A percentile compares a stretch with the other conserved stretches of the same genome.
phyloP scores from a whole-genome alignment of 2,329 filamentous ascomycete species.

The Colletotrichum kahawae region DNA sequence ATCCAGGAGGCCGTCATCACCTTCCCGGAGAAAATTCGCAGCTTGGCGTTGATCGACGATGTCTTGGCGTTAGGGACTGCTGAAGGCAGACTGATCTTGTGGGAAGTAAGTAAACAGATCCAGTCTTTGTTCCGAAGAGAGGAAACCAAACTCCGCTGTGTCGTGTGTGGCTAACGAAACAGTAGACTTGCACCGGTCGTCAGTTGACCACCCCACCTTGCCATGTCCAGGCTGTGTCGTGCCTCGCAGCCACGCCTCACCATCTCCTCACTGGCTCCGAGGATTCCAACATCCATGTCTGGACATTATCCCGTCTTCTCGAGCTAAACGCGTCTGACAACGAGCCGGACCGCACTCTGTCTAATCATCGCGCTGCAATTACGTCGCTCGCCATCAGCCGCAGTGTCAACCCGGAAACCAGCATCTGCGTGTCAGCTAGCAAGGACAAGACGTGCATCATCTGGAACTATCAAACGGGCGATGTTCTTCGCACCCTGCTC shows the following conservation, averaged over 20 bases:
- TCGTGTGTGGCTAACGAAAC: conserved; percentile 24
- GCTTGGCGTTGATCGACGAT: conserved; percentile 73
- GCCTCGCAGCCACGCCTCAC: conserved; percentile 72
- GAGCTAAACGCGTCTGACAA: conserved; percentile 59
- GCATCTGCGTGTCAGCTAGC: conserved; percentile 83
- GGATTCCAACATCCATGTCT: conserved; percentile 91
- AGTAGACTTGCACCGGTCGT: conserved; percentile 74
- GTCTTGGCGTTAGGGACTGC: conserved; percentile 82
- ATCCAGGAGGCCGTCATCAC: conserved; percentile 89
- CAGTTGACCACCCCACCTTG: conserved; percentile 77
- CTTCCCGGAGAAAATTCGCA: conserved; percentile 85
- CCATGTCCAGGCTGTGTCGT: conserved; percentile 82
- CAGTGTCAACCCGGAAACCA: conserved; percentile 70
- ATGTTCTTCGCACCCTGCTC: conserved; percentile 80
- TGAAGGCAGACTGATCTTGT: conserved; percentile 85
- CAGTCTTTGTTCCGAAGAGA: conserved; percentile 4
- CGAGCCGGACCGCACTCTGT: conserved; percentile 79
- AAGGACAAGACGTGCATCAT: conserved; percentile 88
- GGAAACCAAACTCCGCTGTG: conserved; percentile 12
- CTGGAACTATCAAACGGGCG: conserved; percentile 88
- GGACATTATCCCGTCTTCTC: conserved; percentile 80
- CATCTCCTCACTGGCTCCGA: conserved; percentile 80
- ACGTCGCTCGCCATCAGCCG: conserved; percentile 69
- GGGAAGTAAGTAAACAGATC: conserved; percentile 72
- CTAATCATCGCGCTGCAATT: conserved; percentile 77